Percentiles rank a stretch among this genome's conserved stretches.
Conservation (phyloP, 2,329 filamentous ascomycete species). For the Lasiodiplodia hormozganensis region DNA sequence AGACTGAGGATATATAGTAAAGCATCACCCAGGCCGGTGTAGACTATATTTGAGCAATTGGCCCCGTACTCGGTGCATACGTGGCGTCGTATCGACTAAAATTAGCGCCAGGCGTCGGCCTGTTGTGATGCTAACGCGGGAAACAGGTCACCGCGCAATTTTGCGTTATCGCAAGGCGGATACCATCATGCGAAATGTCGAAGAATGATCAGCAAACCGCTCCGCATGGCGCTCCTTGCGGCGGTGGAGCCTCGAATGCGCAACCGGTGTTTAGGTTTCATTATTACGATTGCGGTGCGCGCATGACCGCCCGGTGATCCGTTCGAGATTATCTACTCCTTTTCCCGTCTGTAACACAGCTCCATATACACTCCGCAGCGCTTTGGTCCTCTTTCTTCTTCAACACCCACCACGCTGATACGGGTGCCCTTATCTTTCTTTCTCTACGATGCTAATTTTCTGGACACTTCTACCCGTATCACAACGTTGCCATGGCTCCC, state of each 20-base stretch:
- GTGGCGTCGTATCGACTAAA: neutral
- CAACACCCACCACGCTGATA: slow-evolving; percentile 11
- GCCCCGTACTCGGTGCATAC: neutral
- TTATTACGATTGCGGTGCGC: slow-evolving; percentile 4
- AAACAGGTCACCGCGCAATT: slow-evolving; percentile 18
- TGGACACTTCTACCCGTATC: slow-evolving; percentile 25
- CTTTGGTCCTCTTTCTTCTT: slow-evolving; percentile 16
- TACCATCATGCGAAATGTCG: slow-evolving; percentile 12
- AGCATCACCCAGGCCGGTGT: slow-evolving; percentile 15
- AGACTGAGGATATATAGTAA: slow-evolving; percentile 27
- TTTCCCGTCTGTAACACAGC: slow-evolving; percentile 13
- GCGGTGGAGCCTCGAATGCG: neutral
- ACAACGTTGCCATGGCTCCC: slow-evolving; percentile 13
- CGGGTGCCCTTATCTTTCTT: slow-evolving; percentile 5
- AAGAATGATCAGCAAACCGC: neutral
- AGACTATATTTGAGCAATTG: slow-evolving; percentile 5
- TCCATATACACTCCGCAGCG: slow-evolving; percentile 24
- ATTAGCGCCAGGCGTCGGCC: slow-evolving; percentile 1
- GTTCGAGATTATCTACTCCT: slow-evolving; percentile 28
- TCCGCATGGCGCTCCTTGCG: slow-evolving; percentile 10
- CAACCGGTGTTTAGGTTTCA: slow-evolving; percentile 24
- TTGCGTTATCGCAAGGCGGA: slow-evolving; percentile 2
- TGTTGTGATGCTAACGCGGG: slow-evolving; percentile 6
- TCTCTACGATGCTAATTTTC: slow-evolving; percentile 23
- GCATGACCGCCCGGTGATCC: slow-evolving; percentile 4